Evolutionary conservation across 179 eudicot genomes (phyloP), one percentile per base, ranked within the genome.

Genomic region (Nepenthes alata): DNA sequence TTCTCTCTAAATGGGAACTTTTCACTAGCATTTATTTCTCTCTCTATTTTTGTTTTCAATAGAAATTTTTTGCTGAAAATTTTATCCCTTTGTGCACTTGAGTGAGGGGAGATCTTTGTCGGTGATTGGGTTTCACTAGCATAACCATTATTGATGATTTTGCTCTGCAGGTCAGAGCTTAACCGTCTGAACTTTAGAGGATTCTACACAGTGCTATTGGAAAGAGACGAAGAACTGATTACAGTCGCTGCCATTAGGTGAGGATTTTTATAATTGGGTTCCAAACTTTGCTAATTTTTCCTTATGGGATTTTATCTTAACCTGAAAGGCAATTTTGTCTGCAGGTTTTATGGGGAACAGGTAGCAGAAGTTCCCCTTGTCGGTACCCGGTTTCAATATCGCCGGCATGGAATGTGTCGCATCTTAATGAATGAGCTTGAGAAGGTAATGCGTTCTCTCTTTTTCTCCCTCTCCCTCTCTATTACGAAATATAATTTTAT

Each of bases 281-380:
- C 53, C 41, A 10, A 34, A 35, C 3, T 54, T 37, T 56, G 47
- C 48, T 53, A 49, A 44, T 59, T 62, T 53, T 7, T 53, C 69
- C 10, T 68, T 44, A 59, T 63, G 34, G 36, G 9, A 41, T 66
- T n/a, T 51, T 8, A 47, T 55, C 45, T 67, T 71, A 44, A 60
- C 47, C 70, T 74, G 48, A 73, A 55, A 53, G 53, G 7, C 61
- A 47, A 14, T 47, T 50, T 59, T 61, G 61, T 70, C 38, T 75
- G 41, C 13, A 93, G 99, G 79, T 73, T 94, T 57, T 75, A 83
- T 70, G 97, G 97, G 38, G 77, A 74, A 38, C 81, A 75, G 77
- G 95, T 87, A 59, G 97, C 96, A 36, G 99, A 94, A 77, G 74
- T 94, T 52, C 99, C 99, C 35, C 89, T 94, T 44, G 78, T 94